A percentile compares a stretch with the other conserved stretches of the same genome.
These are phyloP conservation scores for Ustilago tritici DNA, from an alignment of 1,284 basidiomycete genomes.

Conservation along the genomic window DNA sequence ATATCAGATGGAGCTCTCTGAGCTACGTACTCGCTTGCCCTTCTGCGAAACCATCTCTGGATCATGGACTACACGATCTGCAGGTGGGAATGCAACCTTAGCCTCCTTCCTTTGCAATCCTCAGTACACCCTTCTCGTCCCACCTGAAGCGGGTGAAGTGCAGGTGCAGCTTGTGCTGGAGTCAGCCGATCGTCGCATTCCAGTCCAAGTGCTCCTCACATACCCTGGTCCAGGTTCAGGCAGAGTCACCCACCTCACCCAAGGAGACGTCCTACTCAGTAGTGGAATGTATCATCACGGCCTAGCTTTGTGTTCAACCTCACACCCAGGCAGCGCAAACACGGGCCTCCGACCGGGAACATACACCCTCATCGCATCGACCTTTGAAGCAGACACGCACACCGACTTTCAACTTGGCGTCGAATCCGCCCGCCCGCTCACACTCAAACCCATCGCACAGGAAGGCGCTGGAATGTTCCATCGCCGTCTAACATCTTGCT, in stretches of 20 bases:
- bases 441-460: slow-evolving; percentile 72
- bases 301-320: slow-evolving; percentile 74
- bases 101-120: slow-evolving; percentile 90
- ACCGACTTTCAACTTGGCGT: slow-evolving; percentile 78
- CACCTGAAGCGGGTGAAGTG: slow-evolving; percentile 16
- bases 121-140: slow-evolving; percentile 78
- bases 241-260: slow-evolving; percentile 73
- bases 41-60: slow-evolving; percentile 46
- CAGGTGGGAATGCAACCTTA: slow-evolving; percentile 84
- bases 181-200: slow-evolving; percentile 75
- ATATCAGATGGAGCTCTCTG: slow-evolving; percentile 28
- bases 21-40: slow-evolving; percentile 36
- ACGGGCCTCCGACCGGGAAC: slow-evolving; percentile 72
- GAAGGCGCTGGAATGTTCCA: slow-evolving; percentile 93
- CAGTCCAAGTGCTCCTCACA: slow-evolving; percentile 80
- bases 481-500: slow-evolving; percentile 75
- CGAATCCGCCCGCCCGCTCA: slow-evolving; percentile 73
- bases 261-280: slow-evolving; percentile 78
- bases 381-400: slow-evolving; percentile 80
- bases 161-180: slow-evolving; percentile 73
- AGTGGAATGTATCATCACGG: slow-evolving; percentile 88
- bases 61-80: slow-evolving; percentile 77
- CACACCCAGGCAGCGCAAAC: background rate
- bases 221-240: slow-evolving; percentile 60
- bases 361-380: slow-evolving; percentile 84